Conservation (phyloP, 1,284 basidiomycete genomes). For the Rhodotorula sp. region DNA sequence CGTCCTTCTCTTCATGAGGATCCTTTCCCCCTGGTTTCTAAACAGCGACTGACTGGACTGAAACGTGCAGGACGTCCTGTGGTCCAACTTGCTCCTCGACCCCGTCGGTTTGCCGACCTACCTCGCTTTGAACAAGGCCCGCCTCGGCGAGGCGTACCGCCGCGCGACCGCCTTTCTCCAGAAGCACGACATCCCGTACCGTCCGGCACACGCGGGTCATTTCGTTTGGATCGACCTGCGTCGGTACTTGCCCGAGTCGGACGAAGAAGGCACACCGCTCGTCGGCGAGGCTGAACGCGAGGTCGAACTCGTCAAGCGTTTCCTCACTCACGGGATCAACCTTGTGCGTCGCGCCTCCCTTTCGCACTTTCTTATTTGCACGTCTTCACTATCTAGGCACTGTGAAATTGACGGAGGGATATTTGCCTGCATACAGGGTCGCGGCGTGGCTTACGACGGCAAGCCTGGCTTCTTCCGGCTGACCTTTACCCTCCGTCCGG, state of each 20-base stretch:
- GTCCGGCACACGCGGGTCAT: constrained; percentile 35
- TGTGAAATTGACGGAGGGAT: neutral
- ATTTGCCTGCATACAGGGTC: constrained; percentile 16
- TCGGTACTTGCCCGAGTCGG: neutral
- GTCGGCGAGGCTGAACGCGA: constrained; percentile 28
- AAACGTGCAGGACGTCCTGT: constrained; percentile 32
- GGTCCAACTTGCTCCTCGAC: constrained; percentile 32
- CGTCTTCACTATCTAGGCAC: too few species aligned
- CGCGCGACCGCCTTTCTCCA: constrained; percentile 33
- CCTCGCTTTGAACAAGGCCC: constrained; percentile 26
- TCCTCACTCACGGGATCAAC: constrained; percentile 31
- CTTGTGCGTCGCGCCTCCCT: constrained; percentile 18
- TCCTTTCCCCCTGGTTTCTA: neutral
- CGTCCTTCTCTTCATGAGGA: neutral
- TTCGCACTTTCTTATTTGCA: too few species aligned
- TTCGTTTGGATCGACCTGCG: constrained; percentile 39
- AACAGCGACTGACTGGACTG: neutral
- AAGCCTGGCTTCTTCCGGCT: constrained; percentile 42
- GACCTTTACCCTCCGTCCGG: constrained; percentile 40
- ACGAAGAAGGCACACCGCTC: constrained; percentile 14
- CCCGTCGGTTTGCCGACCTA: constrained; percentile 19
- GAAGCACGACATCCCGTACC: constrained; percentile 29
- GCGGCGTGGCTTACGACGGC: constrained; percentile 37
- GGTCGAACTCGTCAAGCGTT: constrained; percentile 18
- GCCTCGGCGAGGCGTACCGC: constrained; percentile 29